Evolutionary conservation across 805 yeast genomes (phyloP), one percentile per base, ranked within the genome.

Genomic region (Lipomyces spencermartinsiae): DNA sequence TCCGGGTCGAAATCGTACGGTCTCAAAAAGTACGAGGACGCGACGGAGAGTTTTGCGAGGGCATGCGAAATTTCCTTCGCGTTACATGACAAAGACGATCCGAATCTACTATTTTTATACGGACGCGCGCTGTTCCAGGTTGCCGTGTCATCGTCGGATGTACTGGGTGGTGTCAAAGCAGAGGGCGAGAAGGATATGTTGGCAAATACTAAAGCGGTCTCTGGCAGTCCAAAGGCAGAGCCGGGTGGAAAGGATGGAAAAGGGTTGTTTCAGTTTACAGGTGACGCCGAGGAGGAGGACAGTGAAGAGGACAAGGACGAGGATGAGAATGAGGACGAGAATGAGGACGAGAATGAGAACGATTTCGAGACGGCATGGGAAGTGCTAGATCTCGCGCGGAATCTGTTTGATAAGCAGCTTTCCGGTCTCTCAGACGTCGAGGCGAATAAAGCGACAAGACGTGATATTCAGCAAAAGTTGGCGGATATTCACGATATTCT

Each of bases 281-380:
- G 72, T 5, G 73, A 68, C 33, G 76, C 68, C 6, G 74, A 74
- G 3, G 79, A 58, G 37, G 75, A 74, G 2, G 76, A 74, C 4
- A 71, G 63, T 10, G 76, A 71, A 10, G 75, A 68, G 10, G 65
- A 76, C 9, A 79, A 76, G 4, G 80, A 78, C 37, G 80, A 74
- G 22, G 76, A 75, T 4, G 80, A 76, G 4, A 79, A 74, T n/a
- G 77, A 71, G 6, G 78, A 74, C 9, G 80, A 73, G n/a, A n/a
- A n/a, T n/a, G n/a, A n/a, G 22, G 76, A 75, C 4, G 80, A 76
- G 4, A 79, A 74, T n/a, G 77, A 71, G 71, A 83, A 87, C 19
- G 97, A 90, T 74, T 91, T 94, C 74, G 96, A 90, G 76, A 86
- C 89, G 19, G 97, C 97, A 0, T 91, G 97, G 95, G 95, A 91